Conservation (phyloP, 345 rosid species). For the Linum lewisii region DNA sequence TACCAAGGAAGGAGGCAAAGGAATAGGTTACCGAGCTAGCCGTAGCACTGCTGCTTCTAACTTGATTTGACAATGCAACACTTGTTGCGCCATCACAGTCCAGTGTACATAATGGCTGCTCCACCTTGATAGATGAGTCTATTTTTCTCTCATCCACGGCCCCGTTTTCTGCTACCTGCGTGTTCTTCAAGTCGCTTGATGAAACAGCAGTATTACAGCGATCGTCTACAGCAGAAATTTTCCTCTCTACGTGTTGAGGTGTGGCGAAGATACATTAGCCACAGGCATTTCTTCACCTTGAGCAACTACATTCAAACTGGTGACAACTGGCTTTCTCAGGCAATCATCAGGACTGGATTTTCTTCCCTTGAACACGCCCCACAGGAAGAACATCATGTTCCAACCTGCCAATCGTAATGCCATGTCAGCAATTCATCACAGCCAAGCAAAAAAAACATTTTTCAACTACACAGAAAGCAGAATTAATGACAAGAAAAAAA, state of each 20-base stretch:
- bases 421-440: not conserved
- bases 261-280: slow-evolving; percentile 16
- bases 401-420: slow-evolving; percentile 48
- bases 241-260: slow-evolving; percentile 26
- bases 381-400: slow-evolving; percentile 78
- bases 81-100: slow-evolving; percentile 17
- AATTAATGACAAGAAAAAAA: not conserved
- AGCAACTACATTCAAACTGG: slow-evolving; percentile 22
- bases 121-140: slow-evolving; percentile 15
- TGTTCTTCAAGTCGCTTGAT: slow-evolving; percentile 19
- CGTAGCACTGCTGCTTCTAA: slow-evolving; percentile 13
- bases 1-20: slow-evolving; percentile 18
- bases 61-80: slow-evolving; percentile 20
- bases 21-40: not conserved
- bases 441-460: not conserved
- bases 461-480: not conserved
- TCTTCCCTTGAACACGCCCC: slow-evolving; percentile 90
- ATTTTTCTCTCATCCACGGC: slow-evolving; percentile 24
- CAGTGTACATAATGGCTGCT: slow-evolving; percentile 17
- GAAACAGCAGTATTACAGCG: slow-evolving; percentile 12
- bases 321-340: slow-evolving; percentile 22
- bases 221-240: slow-evolving; percentile 24
- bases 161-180: slow-evolving; percentile 15
- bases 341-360: slow-evolving; percentile 30
- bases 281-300: slow-evolving; percentile 22